These are phyloP conservation scores for Boletus pseudopeckii DNA, from an alignment of 768 basidiomycete species.

Conservation along the genomic window DNA sequence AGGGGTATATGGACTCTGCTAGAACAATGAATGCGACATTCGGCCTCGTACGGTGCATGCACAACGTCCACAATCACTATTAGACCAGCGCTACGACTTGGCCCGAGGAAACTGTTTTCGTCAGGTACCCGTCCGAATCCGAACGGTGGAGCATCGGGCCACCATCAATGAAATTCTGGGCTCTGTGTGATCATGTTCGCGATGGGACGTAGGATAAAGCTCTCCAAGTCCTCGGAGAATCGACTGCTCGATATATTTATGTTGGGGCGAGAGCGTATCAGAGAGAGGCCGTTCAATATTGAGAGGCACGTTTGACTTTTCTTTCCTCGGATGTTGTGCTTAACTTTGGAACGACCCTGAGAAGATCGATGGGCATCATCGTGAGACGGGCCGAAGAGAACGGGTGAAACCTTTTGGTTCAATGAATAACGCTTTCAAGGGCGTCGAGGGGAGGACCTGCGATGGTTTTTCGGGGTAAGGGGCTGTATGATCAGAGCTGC, in stretches of 20 bases:
- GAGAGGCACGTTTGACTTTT: background rate
- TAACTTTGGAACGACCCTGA: background rate
- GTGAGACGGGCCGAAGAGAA: constrained; percentile 2
- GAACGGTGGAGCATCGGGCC: background rate
- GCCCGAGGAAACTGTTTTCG: background rate
- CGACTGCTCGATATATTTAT: background rate
- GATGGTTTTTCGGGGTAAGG: background rate
- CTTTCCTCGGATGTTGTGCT: background rate
- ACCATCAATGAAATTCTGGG: background rate
- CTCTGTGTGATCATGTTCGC: background rate
- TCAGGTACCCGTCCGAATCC: background rate
- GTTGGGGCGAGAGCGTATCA: background rate
- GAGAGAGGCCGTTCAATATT: background rate
- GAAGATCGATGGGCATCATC: constrained; percentile 1
- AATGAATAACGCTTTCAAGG: background rate
- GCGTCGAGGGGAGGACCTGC: background rate
- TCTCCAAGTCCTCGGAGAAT: constrained; percentile 13
- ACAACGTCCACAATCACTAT: background rate
- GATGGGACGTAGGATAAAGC: background rate
- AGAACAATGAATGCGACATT: background rate
- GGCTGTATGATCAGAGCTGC: background rate
- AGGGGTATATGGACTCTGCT: background rate
- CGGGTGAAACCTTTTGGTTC: background rate
- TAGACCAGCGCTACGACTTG: background rate
- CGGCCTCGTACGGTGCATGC: constrained; percentile 9